Percentiles rank a stretch among this genome's conserved stretches.
Evolutionary conservation across 345 rosid species (phyloP).

Genomic region (Populus alba): DNA sequence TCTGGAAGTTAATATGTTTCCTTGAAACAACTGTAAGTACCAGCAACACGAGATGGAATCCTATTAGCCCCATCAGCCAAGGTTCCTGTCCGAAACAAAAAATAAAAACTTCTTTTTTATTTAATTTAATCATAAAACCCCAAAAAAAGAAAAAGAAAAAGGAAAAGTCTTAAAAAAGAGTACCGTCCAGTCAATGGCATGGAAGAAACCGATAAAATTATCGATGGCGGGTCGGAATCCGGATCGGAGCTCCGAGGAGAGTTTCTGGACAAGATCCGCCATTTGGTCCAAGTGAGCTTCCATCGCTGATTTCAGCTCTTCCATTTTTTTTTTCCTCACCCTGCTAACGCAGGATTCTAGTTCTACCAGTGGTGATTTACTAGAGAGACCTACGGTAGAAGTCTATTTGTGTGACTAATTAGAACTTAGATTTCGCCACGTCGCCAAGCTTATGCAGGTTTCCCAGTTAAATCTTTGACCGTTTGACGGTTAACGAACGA

Average conservation of each 20-base stretch:
- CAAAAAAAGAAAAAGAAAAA: neutral
- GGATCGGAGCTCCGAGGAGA: constrained; percentile 74
- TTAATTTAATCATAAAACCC: neutral
- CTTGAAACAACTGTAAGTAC: constrained; percentile 51
- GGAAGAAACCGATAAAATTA: constrained; percentile 74
- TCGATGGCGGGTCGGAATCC: constrained; percentile 77
- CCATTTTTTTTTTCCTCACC: constrained; percentile 40
- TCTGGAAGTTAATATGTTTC: constrained; percentile 74
- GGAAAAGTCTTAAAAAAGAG: neutral
- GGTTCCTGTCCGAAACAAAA: constrained; percentile 54
- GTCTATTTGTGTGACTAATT: too few relatives aligned
- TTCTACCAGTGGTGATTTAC: neutral
- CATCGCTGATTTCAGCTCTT: constrained; percentile 62
- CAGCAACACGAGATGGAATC: constrained; percentile 59
- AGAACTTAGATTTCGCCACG: neutral
- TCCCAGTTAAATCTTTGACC: neutral
- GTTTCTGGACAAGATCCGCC: constrained; percentile 80
- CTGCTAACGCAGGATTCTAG: neutral
- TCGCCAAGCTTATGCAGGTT: neutral
- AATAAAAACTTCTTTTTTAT: neutral
- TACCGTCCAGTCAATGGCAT: constrained; percentile 97
- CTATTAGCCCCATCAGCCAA: constrained; percentile 66
- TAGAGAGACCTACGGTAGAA: neutral
- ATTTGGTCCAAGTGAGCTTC: constrained; percentile 73
- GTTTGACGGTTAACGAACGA: neutral